Evolutionary conservation across 2,329 filamentous ascomycete genomes (phyloP).

Genomic region (Colletotrichum sp.): DNA sequence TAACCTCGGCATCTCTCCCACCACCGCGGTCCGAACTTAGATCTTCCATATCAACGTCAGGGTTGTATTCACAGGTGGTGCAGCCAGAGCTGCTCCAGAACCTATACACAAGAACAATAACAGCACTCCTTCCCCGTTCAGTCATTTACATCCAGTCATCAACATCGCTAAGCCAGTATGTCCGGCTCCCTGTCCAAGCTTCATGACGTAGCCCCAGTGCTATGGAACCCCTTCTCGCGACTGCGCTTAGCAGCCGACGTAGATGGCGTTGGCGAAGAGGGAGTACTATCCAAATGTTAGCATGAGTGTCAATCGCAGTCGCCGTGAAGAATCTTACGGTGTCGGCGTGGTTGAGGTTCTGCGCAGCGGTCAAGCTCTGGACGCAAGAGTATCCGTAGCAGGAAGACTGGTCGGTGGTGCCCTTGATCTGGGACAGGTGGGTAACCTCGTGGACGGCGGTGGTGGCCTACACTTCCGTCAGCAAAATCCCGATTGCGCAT

Average conservation of each 20-base stretch:
- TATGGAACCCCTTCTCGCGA: accelerated
- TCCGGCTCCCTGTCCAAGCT: neutral
- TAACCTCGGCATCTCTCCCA: neutral
- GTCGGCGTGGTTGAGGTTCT: conserved; percentile 70
- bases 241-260: conserved; percentile 40
- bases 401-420: conserved; percentile 59
- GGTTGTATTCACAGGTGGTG: neutral
- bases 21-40: neutral
- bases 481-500: no score
- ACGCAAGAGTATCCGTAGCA: conserved; percentile 63
- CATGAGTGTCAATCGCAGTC: neutral
- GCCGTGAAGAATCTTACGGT: conserved; percentile 29
- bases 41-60: neutral
- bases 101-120: neutral
- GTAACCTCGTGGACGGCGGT: conserved; percentile 71
- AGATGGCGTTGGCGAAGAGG: conserved; percentile 29
- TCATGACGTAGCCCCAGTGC: accelerated
- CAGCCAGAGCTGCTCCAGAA: neutral
- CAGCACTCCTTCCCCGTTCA: neutral
- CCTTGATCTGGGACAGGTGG: conserved; percentile 61
- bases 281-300: neutral
- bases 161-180: neutral
- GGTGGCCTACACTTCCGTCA: conserved; percentile 32
- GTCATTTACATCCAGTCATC: neutral
- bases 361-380: conserved; percentile 44